Evolutionary conservation across 352 stramenopile genomes (phyloP).

Genomic region (Phytophthora pisi): DNA sequence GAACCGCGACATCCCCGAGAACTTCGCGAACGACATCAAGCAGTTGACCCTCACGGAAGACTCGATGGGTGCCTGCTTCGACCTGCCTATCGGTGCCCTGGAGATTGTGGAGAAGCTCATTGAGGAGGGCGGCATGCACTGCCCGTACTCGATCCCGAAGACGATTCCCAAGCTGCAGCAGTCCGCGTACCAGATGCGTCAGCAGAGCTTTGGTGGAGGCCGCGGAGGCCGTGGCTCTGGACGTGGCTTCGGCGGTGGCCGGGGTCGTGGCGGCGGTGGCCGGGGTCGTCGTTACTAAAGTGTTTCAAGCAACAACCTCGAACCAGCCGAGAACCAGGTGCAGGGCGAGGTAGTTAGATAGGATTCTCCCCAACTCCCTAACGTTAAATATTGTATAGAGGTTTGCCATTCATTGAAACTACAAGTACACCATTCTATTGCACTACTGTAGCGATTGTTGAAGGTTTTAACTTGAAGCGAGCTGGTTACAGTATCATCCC

Average conservation of each 20-base stretch:
- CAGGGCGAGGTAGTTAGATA: conserved; percentile 38
- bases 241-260: conserved; percentile 40
- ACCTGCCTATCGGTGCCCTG: conserved; percentile 78
- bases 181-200: conserved; percentile 55
- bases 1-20: conserved; percentile 82
- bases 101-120: conserved; percentile 77
- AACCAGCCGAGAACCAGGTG: conserved; percentile 16
- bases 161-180: conserved; percentile 80
- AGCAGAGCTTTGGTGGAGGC: conserved; percentile 45
- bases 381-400: conserved; percentile 49
- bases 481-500: too few species aligned
- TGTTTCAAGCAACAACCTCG: conserved; percentile 17
- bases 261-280: conserved; percentile 23
- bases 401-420: conserved; percentile 26
- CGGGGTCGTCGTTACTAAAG: conserved; percentile 40
- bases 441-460: too few species aligned
- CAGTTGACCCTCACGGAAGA: conserved; percentile 91
- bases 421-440: too few species aligned
- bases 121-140: conserved; percentile 59
- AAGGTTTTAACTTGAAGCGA: too few species aligned
- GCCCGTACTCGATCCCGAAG: conserved; percentile 82
- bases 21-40: conserved; percentile 83
- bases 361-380: conserved; percentile 28
- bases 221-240: conserved; percentile 47
- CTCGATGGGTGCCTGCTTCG: conserved; percentile 90